Base-by-base conservation (phyloP, 192 early-diverging fungal genomes). In the Backusella luteola region DNA sequence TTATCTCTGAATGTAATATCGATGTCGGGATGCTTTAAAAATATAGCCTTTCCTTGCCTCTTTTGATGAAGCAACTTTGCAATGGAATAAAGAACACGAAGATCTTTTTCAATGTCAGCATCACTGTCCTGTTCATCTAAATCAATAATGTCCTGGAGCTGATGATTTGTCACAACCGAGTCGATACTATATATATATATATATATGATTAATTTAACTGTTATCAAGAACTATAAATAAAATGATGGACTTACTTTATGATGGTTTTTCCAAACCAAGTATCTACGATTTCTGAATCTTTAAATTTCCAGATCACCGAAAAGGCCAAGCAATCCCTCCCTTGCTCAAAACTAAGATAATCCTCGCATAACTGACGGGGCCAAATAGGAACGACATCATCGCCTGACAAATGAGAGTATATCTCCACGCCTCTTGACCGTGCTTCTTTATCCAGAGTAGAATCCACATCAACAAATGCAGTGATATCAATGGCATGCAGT, bases 301-400 rank as follows among this genome's bases (percentile, higher is more conserved):
- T 83, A 39, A 90, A 93, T 80, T 97, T 97, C 97, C 98, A 99
- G 67, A 99, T 89, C 41, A 93, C 93, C n/a, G 97, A 98, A 77
- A 98, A 98, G 3, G 97, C 89, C 34, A 98, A 88, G 12, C 87
- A 79, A 70, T 99, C 96, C 14, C 94, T 93, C 53, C 94, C 90
- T 12, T 95, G 94, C n/a, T 90, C 89, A 66, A 99, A 89, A 73
- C 95, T 97, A 80, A 96, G 98, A 26, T 97, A 85, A 76, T 97
- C 93, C 69, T 95, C 96, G 49, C 94, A 94, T 32, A 99, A 85
- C 26, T 97, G 79, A 38, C 87, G 83, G 6, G 98, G 98, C 46
- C 98, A 86, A 92, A 99, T 96, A 66, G 98, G 96, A 59, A 98
- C 97, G 12, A 93, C 86, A 79, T 98, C 93, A 29, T 63, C 12